Conservation (phyloP, 148 eudicot genomes). For the Camellia granthamiana region DNA sequence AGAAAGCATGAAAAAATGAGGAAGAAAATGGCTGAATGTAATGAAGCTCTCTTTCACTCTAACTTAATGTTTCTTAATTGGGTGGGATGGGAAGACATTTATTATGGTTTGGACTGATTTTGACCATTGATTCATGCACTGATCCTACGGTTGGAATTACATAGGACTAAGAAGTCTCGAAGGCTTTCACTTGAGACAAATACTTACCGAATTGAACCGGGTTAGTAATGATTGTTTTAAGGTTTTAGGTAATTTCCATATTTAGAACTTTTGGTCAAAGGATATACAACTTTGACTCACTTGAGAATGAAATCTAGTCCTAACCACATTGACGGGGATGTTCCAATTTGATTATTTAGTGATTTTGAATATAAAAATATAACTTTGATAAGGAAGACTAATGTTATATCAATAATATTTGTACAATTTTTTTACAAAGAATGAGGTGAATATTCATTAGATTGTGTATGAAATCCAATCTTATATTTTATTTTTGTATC, state of each 20-base stretch:
- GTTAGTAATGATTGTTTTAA: background rate
- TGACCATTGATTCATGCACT: constrained; percentile 20
- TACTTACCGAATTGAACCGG: background rate
- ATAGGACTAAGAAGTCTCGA: background rate
- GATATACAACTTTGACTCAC: background rate
- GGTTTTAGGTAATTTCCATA: background rate
- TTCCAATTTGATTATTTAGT: background rate
- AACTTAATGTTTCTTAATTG: constrained; percentile 22
- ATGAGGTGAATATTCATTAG: too few species aligned
- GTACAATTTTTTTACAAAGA: too few species aligned
- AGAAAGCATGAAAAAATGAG: constrained; percentile 12
- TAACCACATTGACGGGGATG: background rate
- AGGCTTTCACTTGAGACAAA: constrained; percentile 7
- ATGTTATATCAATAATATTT: too few species aligned
- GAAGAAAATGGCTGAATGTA: constrained; percentile 15
- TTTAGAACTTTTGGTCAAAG: constrained; percentile 2
- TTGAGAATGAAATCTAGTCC: background rate
- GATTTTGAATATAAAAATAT: too few species aligned
- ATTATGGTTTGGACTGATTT: constrained; percentile 10
- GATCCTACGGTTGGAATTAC: constrained; percentile 25
- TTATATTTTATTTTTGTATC: background rate
- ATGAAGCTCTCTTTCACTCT: background rate
- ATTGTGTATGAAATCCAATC: too few species aligned
- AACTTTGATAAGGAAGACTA: too few species aligned
- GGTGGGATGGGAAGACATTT: constrained; percentile 15